A percentile compares a stretch with the other conserved stretches of the same genome.
Evolutionary conservation across 768 basidiomycete genomes (phyloP).

Genomic region (Leccinum imitatum): DNA sequence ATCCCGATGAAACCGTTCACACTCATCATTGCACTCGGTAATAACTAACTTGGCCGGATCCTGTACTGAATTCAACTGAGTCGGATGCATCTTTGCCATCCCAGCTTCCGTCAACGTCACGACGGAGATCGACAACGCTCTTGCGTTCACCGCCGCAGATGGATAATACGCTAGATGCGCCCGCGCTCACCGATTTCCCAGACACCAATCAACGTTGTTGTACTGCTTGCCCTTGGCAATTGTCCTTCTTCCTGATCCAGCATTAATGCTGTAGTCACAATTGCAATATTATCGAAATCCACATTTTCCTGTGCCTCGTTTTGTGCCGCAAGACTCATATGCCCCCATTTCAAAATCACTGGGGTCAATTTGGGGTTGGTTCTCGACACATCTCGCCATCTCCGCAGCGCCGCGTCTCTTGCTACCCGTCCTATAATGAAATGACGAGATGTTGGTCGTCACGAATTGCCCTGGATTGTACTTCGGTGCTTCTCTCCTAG

Average conservation of each 20-base stretch:
- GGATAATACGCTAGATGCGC: not conserved
- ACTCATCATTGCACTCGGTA: conserved; percentile 11
- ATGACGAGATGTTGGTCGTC: conserved; percentile 23
- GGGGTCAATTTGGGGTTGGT: conserved; percentile 9
- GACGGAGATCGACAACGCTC: not conserved
- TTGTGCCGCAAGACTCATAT: not conserved
- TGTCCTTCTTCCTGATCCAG: conserved; percentile 12
- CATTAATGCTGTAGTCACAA: conserved; percentile 16
- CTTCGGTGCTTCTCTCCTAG: conserved; percentile 27
- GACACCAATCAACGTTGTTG: not conserved
- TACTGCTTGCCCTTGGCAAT: not conserved
- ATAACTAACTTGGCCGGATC: conserved; percentile 5
- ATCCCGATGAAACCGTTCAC: conserved; percentile 16
- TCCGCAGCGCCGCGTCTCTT: conserved; percentile 23
- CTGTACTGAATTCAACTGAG: conserved; percentile 3
- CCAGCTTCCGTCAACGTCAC: conserved; percentile 13
- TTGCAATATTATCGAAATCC: conserved; percentile 2
- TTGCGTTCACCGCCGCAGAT: not conserved
- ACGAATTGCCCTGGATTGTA: conserved; percentile 22
- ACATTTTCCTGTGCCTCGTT: conserved; percentile 17
- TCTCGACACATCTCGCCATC: conserved; percentile 25
- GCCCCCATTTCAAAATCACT: conserved; percentile 14
- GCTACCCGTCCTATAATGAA: conserved; percentile 21
- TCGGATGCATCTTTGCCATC: not conserved
- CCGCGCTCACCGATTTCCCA: not conserved